phyloP scores from a whole-genome alignment of 441 rosid species.

The Mallotus japonicus region DNA sequence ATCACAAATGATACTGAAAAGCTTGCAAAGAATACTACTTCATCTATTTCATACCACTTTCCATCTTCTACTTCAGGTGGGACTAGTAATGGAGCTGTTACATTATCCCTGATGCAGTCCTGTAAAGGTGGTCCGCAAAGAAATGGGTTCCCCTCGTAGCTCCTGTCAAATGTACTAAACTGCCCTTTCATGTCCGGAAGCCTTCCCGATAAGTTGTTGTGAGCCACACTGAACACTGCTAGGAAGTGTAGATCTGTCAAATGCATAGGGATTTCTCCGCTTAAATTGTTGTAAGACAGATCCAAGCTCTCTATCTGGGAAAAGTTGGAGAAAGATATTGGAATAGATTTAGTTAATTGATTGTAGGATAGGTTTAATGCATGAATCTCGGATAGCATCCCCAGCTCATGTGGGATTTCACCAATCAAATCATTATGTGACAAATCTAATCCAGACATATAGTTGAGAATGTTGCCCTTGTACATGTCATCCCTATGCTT shows the following conservation, averaged over 20 bases:
- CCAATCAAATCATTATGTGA: constrained; percentile 8
- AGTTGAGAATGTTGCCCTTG: constrained; percentile 4
- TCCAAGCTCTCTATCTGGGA: constrained; percentile 20
- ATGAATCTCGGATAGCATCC: not conserved
- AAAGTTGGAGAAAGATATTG: not conserved
- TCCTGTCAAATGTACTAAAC: not conserved
- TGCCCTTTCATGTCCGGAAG: constrained; percentile 13
- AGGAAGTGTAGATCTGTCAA: not conserved
- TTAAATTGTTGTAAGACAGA: constrained; percentile 18
- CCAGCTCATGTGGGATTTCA: constrained; percentile 6
- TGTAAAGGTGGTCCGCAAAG: not conserved
- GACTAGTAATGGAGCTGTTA: not conserved
- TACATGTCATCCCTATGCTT: not conserved
- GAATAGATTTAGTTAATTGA: constrained; percentile 8
- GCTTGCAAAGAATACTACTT: not conserved
- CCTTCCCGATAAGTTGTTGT: constrained; percentile 14
- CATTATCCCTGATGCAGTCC: not conserved
- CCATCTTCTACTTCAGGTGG: not conserved
- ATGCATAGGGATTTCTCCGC: not conserved
- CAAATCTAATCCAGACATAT: constrained; percentile 14
- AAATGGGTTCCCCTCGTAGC: constrained; percentile 1
- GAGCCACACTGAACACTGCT: constrained; percentile 10
- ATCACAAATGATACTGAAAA: not conserved
- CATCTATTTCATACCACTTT: constrained; percentile 14
- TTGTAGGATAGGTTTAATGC: constrained; percentile 17